Evolutionary conservation across 306 rosid genomes (phyloP), one percentile per base, ranked within the genome.

Genomic region (Mimosa bimucronata): DNA sequence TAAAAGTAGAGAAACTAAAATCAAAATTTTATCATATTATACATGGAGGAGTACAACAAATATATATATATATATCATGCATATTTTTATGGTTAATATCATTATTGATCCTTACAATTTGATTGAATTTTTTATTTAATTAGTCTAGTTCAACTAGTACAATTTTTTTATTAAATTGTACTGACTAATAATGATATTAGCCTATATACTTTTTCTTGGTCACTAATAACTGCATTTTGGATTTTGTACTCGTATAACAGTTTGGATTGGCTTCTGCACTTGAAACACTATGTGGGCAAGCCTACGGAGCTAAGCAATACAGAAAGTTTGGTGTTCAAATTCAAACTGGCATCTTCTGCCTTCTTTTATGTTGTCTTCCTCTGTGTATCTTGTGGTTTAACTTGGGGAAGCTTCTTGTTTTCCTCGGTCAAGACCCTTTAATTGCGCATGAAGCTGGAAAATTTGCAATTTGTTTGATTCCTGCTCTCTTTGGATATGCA

Each of bases 401-500:
- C 87, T 84, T 88, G 80, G 97, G 72, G 68, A 85, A 73, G 5
- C 41, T 94, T 64, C 90, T 94, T 12, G 21, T 86, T 34, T 80
- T 83, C 9, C 26, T 88, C 18, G 98, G 97, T 9, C 98, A 92
- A 80, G 97, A 94, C 81, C 92, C 97, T 87, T 42, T 79, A 25
- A 91, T 94, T 74, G 84, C 97, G 23, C 81, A 25, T 10, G 92
- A 91, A 86, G 91, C 94, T 6, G 97, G 92, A 0, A 85, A 76
- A 46, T 88, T 89, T 83, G 38, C 72, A 26, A 53, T 76, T 5
- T 91, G 91, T 85, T 93, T 94, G 66, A 19, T 92, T 67, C 98
- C 94, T 31, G 86, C 91, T 58, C 91, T 92, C 66, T 83, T 91
- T 66, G 98, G 92, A 16, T 79, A 77, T 79, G 97, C 90, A 71